Evolutionary conservation across 2,329 filamentous ascomycete genomes (phyloP).

Genomic region (Neurospora sp.): DNA sequence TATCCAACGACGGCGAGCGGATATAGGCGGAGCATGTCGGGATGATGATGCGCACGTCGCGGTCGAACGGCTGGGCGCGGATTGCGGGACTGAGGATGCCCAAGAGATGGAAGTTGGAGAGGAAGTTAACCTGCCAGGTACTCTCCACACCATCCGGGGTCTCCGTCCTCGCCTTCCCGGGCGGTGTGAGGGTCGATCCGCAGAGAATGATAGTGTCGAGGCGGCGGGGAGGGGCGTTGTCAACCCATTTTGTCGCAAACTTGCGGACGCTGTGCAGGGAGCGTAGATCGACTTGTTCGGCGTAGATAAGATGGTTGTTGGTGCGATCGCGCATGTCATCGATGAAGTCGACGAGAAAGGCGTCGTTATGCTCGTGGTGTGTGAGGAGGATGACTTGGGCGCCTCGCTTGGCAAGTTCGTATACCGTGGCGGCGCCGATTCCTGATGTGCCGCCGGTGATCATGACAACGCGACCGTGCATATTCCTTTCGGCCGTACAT

Average conservation of each 20-base stretch:
- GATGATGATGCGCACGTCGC: constrained; percentile 83
- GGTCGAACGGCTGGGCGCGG: constrained; percentile 82
- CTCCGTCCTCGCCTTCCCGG: constrained; percentile 46
- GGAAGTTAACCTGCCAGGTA: constrained; percentile 90
- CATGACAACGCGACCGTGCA: constrained; percentile 91
- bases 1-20: constrained; percentile 56
- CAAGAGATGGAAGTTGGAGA: constrained; percentile 91
- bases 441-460: constrained; percentile 93
- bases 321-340: constrained; percentile 72
- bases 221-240: constrained; percentile 81
- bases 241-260: constrained; percentile 97
- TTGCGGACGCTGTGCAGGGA: constrained; percentile 83
- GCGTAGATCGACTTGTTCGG: constrained; percentile 84
- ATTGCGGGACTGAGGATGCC: constrained; percentile 86
- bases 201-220: constrained; percentile 88
- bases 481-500: constrained; percentile 68
- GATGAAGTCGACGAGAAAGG: constrained; percentile 87
- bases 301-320: constrained; percentile 81
- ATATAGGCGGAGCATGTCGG: constrained; percentile 86
- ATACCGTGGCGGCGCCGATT: constrained; percentile 69
- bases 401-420: constrained; percentile 67
- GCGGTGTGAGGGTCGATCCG: constrained; percentile 66
- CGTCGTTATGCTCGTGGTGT: constrained; percentile 68
- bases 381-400: constrained; percentile 89
- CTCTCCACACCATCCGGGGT: constrained; percentile 77